Percentiles rank a stretch among this genome's conserved stretches.
phyloP scores from a whole-genome alignment of 169 alveolate genomes.

The Babesia sp. region DNA sequence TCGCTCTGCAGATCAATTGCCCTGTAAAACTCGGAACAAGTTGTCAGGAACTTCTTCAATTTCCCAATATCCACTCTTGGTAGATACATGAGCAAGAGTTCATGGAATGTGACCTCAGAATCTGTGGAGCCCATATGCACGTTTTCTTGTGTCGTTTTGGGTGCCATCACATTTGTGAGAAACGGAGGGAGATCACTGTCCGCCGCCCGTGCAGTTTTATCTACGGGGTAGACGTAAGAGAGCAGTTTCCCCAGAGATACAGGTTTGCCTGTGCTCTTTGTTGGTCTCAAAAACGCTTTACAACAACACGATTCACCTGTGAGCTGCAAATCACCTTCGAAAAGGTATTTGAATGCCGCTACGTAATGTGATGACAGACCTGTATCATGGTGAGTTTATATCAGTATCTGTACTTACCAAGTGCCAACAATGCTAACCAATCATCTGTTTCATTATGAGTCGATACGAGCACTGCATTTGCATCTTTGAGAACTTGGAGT shows the following conservation, averaged over 20 bases:
- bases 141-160: background rate
- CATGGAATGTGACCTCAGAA: constrained; percentile 44
- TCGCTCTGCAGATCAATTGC: background rate
- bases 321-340: constrained; percentile 34
- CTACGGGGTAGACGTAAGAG: constrained; percentile 57
- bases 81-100: constrained; percentile 45
- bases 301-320: constrained; percentile 15
- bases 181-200: constrained; percentile 27
- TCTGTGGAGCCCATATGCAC: background rate
- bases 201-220: constrained; percentile 1
- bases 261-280: constrained; percentile 38
- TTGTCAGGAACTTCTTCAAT: constrained; percentile 35
- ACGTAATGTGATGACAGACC: constrained; percentile 50
- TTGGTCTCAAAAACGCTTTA: constrained; percentile 33
- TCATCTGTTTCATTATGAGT: constrained; percentile 21
- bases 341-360: constrained; percentile 44
- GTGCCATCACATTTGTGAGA: constrained; percentile 7
- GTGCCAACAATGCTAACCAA: constrained; percentile 50
- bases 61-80: constrained; percentile 35
- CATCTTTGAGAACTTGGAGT: constrained; percentile 13
- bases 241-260: constrained; percentile 50
- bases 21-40: constrained; percentile 6
- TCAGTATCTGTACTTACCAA: constrained; percentile 14
- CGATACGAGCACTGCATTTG: constrained; percentile 32
- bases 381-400: background rate